Evolutionary conservation across 306 rosid genomes (phyloP), one percentile per base, ranked within the genome.

Genomic region (Adenanthera pavonina): DNA sequence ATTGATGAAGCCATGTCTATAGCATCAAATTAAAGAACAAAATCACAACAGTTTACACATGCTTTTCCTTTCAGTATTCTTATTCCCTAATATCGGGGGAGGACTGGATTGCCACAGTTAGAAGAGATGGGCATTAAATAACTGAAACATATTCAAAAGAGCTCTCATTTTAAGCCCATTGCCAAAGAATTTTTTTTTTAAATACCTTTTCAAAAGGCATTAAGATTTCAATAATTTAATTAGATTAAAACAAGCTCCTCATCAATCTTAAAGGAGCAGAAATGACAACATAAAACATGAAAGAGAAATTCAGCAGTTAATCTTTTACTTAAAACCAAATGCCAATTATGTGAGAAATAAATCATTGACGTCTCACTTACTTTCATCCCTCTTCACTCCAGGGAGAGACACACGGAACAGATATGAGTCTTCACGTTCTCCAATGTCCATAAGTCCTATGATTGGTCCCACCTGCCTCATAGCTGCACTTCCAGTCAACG

Each of bases 381-480:
- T 90, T 78, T 95, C 97, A 71, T 92, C 97, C 88, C 97, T 86
- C 56, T 87, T 91, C 62, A 90, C 97, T 34, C 95, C 97, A 0
- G 97, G 97, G 60, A 92, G 92, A 82, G 97, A 89, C 57, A 91
- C 86, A 1, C 97, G 97, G 75, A 91, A 95, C 43, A 95, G 76
- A 78, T 88, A 95, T 0, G 91, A 82, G 70, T 92, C 94, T 60
- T 91, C 91, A 54, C 86, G 86, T 86, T 95, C 97, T 10, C 94
- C 97, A 60, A 94, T 90, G 80, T 94, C 98, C 79, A 90, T 62
- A 68, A 84, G 87, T 77, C 97, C 97, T 5, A 94, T 72, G 34
- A 76, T 82, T 8, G 93, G 93, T 35, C 98, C 98, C 46, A 87
- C 85, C 79, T 79, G 84, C 52, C 92, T 97, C 80, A 59, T 49